phyloP scores from a whole-genome alignment of 495 filamentous ascomycete species.

The Penicillium egyptiacum region DNA sequence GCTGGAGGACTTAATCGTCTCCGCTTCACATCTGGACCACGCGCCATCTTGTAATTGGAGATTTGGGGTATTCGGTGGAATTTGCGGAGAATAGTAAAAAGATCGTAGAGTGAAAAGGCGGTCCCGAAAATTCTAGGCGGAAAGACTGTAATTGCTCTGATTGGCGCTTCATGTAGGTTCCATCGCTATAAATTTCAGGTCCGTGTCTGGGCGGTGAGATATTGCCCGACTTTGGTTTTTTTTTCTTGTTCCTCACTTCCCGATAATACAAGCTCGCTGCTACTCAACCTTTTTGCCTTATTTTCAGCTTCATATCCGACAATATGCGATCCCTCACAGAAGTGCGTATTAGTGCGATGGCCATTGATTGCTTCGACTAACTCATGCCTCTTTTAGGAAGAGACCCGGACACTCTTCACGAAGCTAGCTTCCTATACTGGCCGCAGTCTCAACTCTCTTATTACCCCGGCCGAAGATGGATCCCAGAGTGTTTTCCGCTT shows the following conservation, averaged over 20 bases:
- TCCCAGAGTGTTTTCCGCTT: conserved; percentile 82
- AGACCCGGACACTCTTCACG: conserved; percentile 47
- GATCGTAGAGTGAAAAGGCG: conserved; percentile 8
- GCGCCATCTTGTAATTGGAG: conserved; percentile 7
- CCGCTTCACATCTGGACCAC: conserved; percentile 10
- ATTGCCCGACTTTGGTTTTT: conserved; percentile 9
- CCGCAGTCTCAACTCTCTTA: conserved; percentile 6
- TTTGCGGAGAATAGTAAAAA: conserved; percentile 8
- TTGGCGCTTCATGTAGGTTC: neutral
- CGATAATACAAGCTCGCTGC: conserved; percentile 1
- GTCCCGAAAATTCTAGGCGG: conserved; percentile 15
- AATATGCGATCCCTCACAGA: conserved; percentile 12
- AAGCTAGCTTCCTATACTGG: conserved; percentile 87
- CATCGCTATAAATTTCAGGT: conserved; percentile 9
- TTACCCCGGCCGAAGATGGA: conserved; percentile 58
- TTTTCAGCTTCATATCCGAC: neutral
- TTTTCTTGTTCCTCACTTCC: conserved; percentile 3
- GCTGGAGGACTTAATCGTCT: conserved; percentile 49
- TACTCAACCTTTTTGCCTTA: neutral
- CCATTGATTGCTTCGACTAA: neutral
- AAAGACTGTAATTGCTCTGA: neutral
- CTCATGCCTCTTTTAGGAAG: neutral
- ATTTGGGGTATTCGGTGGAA: neutral
- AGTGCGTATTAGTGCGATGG: neutral
- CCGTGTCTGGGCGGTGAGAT: conserved; percentile 7